phyloP scores from a whole-genome alignment of 129 eudicot genomes.

The Glebionis coronaria region DNA sequence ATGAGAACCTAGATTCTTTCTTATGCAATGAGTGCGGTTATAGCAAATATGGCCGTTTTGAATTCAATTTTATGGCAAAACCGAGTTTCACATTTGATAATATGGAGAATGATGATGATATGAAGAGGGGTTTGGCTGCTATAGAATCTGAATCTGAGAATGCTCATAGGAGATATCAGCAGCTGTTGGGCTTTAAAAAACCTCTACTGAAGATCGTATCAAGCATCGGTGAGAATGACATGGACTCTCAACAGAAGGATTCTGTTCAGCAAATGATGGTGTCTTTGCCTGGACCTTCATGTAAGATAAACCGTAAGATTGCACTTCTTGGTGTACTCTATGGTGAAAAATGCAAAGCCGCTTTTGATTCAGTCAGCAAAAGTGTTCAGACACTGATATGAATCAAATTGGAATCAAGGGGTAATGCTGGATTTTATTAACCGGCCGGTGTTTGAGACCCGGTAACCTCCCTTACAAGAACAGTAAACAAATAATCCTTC shows the following conservation, averaged over 20 bases:
- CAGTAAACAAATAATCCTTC: too few relatives aligned
- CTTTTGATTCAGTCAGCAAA: too few relatives aligned
- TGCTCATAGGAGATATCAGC: constrained; percentile 98
- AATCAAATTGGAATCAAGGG: too few relatives aligned
- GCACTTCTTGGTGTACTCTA: constrained; percentile 97
- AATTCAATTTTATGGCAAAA: constrained; percentile 94
- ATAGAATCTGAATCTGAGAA: constrained; percentile 99
- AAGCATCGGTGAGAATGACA: constrained; percentile 97
- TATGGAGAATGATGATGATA: constrained; percentile 99
- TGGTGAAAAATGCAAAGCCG: constrained; percentile 99
- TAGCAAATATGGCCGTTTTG: too few relatives aligned
- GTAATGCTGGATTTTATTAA: too few relatives aligned
- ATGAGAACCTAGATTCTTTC: constrained; percentile 93
- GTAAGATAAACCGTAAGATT: constrained; percentile 89
- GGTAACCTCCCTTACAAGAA: too few relatives aligned
- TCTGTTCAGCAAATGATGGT: constrained; percentile 99
- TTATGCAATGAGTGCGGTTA: too few relatives aligned
- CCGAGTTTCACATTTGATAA: constrained; percentile 94
- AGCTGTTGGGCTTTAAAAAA: constrained; percentile 93
- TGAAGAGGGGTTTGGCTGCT: constrained; percentile 88
- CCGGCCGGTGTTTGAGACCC: too few relatives aligned
- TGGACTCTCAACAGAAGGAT: constrained; percentile 99
- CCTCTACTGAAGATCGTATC: constrained; percentile 96
- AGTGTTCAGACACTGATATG: too few relatives aligned
- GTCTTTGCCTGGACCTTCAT: too few relatives aligned